Percentiles rank a stretch among this genome's conserved stretches.
Conservation (phyloP, 495 filamentous ascomycete species). For the Tirmania nivea region DNA sequence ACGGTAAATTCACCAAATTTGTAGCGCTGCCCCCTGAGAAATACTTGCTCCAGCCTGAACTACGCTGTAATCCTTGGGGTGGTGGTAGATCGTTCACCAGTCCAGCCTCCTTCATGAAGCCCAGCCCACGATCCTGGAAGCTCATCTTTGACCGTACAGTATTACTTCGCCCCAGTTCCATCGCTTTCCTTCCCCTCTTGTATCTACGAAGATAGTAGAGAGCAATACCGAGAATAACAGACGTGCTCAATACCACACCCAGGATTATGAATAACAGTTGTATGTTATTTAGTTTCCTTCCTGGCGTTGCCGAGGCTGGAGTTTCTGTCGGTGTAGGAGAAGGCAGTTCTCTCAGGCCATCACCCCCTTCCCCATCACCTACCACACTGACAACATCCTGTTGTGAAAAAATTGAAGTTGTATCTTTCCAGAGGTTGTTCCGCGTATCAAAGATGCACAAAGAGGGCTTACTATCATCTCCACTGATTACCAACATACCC, state of each 20-base stretch:
- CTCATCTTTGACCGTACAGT: conserved; percentile 4
- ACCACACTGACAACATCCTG: conserved; percentile 20
- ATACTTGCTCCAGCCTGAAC: conserved; percentile 18
- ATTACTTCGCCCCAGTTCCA: not conserved
- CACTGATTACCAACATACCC: conserved; percentile 49
- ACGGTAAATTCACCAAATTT: conserved; percentile 11
- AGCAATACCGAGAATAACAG: conserved; percentile 41
- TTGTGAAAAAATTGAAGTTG: conserved; percentile 39
- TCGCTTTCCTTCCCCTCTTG: conserved; percentile 1
- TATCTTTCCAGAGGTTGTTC: conserved; percentile 61
- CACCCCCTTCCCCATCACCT: conserved; percentile 1
- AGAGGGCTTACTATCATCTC: conserved; percentile 43
- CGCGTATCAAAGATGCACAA: conserved; percentile 64
- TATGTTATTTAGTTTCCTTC: conserved; percentile 23
- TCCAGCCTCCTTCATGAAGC: conserved; percentile 15
- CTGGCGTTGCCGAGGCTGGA: conserved; percentile 13
- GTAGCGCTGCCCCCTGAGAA: conserved; percentile 15
- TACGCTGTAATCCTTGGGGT: conserved; percentile 2
- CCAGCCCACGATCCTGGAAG: conserved; percentile 17
- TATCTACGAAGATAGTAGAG: conserved; percentile 26
- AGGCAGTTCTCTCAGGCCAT: not conserved
- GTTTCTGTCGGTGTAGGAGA: conserved; percentile 7
- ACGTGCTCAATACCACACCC: conserved; percentile 52
- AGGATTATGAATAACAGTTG: conserved; percentile 59
- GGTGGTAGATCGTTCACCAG: not conserved